Evolutionary conservation across 2,329 filamentous ascomycete genomes (phyloP), one percentile per base, ranked within the genome.

Genomic region (Xylariales sp.): DNA sequence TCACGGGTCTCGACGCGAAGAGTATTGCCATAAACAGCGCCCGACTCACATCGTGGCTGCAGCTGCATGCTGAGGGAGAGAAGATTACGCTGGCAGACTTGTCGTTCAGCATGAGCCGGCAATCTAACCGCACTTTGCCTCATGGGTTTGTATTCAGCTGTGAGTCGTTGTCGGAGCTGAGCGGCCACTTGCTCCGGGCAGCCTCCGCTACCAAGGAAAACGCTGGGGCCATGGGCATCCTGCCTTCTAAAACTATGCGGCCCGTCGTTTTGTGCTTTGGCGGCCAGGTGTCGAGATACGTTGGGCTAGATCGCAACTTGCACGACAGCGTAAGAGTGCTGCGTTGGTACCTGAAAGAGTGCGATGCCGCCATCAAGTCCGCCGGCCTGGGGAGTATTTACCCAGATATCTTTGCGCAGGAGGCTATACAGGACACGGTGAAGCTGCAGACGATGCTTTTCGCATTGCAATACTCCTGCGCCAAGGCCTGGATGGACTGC

Each of bases 371-470:
- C 1, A 16, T 37, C 9, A 18, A 5, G 2, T 42, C 44, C 0
- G 39, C 55, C 0, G 61, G 60, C 0, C 11, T 46, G 1, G 40
- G 15, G 1, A 53, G 51, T 40, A 58, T 69, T 18, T 58, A 46
- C 28, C 63, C 63, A 0, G 42, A 21, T 5, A 56, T 68, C n/a
- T 66, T 67, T 41, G 24, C 52, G 14, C 29, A 35, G 0, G 21
- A 44, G 1, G 51, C 56, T 0, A 43, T 61, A 8, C 7, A 32
- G 0, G 54, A 62, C 38, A 35, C 44, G 0, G 54, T 60, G 1
- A 36, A 41, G 4, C 51, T 74, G 1, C 71, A 74, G 40, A 51
- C 62, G 0, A 48, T 39, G 5, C 51, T 73, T 1, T 65, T 72
- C 14, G 55, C 66, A 3, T 45, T 65, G 4, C 63, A 70, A 48